Conservation (phyloP, 495 filamentous ascomycete species). For the Pseudoneurospora amorphoporcata region DNA sequence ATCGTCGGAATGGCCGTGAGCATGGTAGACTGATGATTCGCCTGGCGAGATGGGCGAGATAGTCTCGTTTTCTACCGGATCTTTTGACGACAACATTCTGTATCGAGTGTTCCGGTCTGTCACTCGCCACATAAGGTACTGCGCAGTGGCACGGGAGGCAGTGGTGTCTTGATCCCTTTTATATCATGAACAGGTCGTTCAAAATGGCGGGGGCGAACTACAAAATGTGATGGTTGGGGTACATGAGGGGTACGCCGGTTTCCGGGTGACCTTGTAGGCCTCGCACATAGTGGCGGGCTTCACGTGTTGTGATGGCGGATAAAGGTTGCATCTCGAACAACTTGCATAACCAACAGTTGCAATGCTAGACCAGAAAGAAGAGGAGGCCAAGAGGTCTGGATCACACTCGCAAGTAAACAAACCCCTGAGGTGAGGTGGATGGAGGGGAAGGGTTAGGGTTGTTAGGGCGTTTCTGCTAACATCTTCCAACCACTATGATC, state of each 20-base stretch:
- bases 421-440: neutral
- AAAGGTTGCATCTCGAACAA: neutral
- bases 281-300: neutral
- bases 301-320: neutral
- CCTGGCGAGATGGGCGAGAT: neutral
- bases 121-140: neutral
- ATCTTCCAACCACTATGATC: neutral
- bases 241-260: neutral
- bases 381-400: neutral
- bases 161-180: neutral
- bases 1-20: neutral
- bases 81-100: neutral
- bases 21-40: neutral
- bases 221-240: neutral
- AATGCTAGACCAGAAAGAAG: neutral
- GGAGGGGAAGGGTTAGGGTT: neutral
- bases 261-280: neutral
- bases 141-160: neutral
- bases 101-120: neutral
- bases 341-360: neutral
- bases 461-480: neutral
- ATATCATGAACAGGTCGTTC: neutral
- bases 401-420: neutral
- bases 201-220: neutral
- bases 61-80: neutral